These are phyloP conservation scores for Paramyrothecium sp. DNA, from an alignment of 2,329 filamentous ascomycete genomes.

Conservation along the genomic window DNA sequence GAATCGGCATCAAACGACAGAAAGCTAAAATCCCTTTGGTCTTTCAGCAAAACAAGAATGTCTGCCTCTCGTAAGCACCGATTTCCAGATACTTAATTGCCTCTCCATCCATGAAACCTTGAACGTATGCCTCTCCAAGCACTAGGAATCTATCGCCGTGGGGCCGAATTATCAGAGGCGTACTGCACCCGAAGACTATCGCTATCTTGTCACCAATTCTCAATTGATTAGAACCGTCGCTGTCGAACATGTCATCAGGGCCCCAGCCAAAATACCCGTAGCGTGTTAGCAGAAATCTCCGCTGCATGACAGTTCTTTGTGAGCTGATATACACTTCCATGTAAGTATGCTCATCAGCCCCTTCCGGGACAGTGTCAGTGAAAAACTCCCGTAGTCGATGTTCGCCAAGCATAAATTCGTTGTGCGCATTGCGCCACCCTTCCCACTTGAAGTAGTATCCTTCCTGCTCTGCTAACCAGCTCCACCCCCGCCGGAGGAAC, in stretches of 20 bases:
- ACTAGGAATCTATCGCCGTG: slow-evolving; percentile 4
- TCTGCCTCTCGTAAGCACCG: not conserved
- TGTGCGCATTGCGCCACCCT: slow-evolving; percentile 4
- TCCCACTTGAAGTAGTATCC: slow-evolving; percentile 9
- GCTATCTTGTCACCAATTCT: slow-evolving; percentile 6
- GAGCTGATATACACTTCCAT: slow-evolving; percentile 7
- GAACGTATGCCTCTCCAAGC: slow-evolving; percentile 10
- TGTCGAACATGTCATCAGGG: slow-evolving; percentile 7
- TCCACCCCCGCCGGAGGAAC: slow-evolving; percentile 3
- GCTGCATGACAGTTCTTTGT: slow-evolving; percentile 6
- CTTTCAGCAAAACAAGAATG: not conserved
- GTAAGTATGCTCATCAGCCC: slow-evolving; percentile 8
- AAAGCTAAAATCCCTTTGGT: not conserved
- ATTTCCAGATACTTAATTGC: not conserved
- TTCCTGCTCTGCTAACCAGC: slow-evolving; percentile 9
- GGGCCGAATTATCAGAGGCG: slow-evolving; percentile 4
- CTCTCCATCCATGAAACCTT: slow-evolving; percentile 11
- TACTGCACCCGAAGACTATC: slow-evolving; percentile 10
- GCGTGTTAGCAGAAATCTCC: slow-evolving; percentile 9
- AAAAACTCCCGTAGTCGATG: slow-evolving; percentile 5
- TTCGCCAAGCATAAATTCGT: slow-evolving; percentile 3
- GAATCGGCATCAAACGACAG: no score
- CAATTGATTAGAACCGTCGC: slow-evolving; percentile 3
- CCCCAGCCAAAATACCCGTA: slow-evolving; percentile 10
- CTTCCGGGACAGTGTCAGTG: slow-evolving; percentile 5